Percentiles rank a stretch among this genome's conserved stretches.
Conservation (phyloP, 1,284 basidiomycete species). For the Tylopilus sp. region DNA sequence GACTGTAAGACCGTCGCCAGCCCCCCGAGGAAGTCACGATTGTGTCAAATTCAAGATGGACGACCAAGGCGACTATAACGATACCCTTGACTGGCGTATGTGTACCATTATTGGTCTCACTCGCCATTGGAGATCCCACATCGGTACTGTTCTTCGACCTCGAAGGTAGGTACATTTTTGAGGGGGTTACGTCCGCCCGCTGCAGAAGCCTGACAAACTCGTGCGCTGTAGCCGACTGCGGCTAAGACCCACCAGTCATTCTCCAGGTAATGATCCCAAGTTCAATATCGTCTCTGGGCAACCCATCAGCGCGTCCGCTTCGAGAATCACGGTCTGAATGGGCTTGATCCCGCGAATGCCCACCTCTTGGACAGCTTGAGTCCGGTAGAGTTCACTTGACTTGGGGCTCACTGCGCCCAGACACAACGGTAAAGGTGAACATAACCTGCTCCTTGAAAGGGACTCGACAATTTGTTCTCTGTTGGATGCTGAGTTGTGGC, state of each 20-base stretch:
- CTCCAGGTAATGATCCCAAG: too few relatives aligned
- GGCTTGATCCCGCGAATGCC: not conserved
- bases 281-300: not conserved
- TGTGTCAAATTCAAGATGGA: too few relatives aligned
- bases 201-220: not conserved
- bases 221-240: too few relatives aligned
- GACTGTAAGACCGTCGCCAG: too few relatives aligned
- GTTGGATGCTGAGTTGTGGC: not conserved
- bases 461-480: not conserved
- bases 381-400: not conserved
- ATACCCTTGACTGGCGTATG: too few relatives aligned
- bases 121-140: not conserved
- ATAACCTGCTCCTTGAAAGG: not conserved
- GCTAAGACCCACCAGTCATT: not conserved
- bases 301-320: not conserved
- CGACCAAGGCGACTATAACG: too few relatives aligned
- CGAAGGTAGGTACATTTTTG: not conserved
- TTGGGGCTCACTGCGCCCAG: not conserved
- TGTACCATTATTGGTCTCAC: not conserved
- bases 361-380: not conserved
- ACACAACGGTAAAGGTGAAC: not conserved
- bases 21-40: too few relatives aligned
- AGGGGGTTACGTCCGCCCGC: not conserved
- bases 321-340: not conserved
- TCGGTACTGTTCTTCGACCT: not conserved